These are phyloP conservation scores for Samsoniella hepiali DNA, from an alignment of 2,329 filamentous ascomycete genomes.

Conservation along the genomic window DNA sequence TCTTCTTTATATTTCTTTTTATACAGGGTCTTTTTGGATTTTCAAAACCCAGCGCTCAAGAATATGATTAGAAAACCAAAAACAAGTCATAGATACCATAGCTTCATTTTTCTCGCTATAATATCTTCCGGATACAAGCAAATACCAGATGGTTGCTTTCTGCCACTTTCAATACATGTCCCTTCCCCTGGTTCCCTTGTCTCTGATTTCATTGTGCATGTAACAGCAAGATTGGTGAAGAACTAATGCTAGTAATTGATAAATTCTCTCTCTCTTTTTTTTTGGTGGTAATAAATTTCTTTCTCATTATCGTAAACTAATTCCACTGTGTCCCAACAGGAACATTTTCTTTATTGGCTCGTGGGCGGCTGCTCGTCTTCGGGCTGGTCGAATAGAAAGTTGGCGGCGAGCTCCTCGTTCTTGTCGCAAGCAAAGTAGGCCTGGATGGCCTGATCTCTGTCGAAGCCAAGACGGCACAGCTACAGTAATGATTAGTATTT, in stretches of 20 bases:
- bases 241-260: conserved; percentile 3
- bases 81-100: background rate
- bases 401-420: conserved; percentile 97
- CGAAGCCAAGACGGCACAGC: conserved; percentile 91
- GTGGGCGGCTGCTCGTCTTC: conserved; percentile 68
- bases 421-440: conserved; percentile 99
- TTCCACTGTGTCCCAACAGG: background rate
- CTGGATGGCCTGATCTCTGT: conserved; percentile 90
- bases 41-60: background rate
- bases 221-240: background rate
- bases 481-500: conserved; percentile 33
- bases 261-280: background rate
- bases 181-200: background rate
- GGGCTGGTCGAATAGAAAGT: conserved; percentile 96
- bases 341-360: conserved; percentile 33
- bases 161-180: background rate
- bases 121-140: too few species aligned
- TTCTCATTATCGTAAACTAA: conserved; percentile 19
- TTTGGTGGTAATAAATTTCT: background rate
- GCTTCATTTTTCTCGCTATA: background rate
- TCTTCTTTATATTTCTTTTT: background rate
- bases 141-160: background rate
- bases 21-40: background rate
- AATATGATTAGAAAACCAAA: too few species aligned
- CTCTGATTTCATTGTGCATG: background rate